Base-by-base conservation (phyloP, 805 yeast genomes). In the Jamesozyma spencerorum region DNA sequence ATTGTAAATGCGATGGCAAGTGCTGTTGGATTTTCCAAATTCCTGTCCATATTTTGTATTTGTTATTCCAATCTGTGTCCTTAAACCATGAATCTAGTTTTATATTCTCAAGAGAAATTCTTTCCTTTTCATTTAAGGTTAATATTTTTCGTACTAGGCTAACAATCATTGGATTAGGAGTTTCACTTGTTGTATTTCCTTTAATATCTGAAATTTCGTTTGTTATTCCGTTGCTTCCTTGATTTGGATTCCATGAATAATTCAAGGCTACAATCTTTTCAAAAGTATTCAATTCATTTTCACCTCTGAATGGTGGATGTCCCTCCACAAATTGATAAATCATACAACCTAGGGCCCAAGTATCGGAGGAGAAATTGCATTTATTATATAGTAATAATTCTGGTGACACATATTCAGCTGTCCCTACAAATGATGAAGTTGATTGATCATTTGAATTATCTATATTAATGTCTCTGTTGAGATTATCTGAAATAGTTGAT, bases 341-440 rank as follows among this genome's bases (percentile, higher is more conserved):
- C 29, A 87, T 83, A 61, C 97, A 87, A 1, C 95, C 97, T 41
- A 86, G 60, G 1, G 97, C 95, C 97, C 97, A 87, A n/a, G 85
- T 63, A 58, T 87, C 97, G 26, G 90, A 72, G 47, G 81, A 81
- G 54, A 77, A 83, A 15, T 94, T 92, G 55, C 95, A 85, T 29
- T 73, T 69, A 58, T 90, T 92, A 51, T 75, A 71, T 37, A 79
- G 73, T 37, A 92, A 66, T 31, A 92, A 65, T 59, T 92, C 98
- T 0, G 97, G 98, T 0, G 95, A 81, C 2, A 92, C 96, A 55
- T 88, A 88, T 57, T 88, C 97, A 0, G 97, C 97, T 1, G 98
- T 90, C 0, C 98, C 98, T 3, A 90, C 97, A 66, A 90, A 92
- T 0, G 97, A 87, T 5, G 85, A 83, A 12, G 50, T 40, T 3